Percentiles rank a stretch among this genome's conserved stretches.
phyloP scores from a whole-genome alignment of 306 rosid genomes.

The Sesbania bispinosa region DNA sequence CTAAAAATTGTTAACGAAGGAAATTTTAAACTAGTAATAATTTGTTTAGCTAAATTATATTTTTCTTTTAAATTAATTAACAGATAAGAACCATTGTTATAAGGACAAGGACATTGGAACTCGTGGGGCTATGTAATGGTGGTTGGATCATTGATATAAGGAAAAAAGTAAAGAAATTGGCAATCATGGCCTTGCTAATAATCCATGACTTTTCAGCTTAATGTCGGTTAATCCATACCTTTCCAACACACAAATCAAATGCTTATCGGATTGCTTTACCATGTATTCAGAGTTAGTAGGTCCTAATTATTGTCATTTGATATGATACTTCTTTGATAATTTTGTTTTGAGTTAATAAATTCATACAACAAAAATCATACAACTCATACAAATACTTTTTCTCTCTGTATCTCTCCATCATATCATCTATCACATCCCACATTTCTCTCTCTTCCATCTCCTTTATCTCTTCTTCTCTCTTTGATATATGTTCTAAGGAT shows the following conservation, averaged over 20 bases:
- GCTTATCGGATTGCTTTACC: slow-evolving; percentile 34
- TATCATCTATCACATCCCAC: no score
- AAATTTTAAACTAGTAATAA: neutral
- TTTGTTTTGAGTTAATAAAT: no score
- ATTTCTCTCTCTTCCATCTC: no score
- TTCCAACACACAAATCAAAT: slow-evolving; percentile 19
- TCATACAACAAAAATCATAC: no score
- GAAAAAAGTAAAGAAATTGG: neutral
- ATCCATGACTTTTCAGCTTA: slow-evolving; percentile 28
- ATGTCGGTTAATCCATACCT: slow-evolving; percentile 27
- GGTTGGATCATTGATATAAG: slow-evolving; percentile 15
- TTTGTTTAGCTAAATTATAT: neutral
- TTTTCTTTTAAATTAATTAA: no score
- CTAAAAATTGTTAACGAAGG: neutral
- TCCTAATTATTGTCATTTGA: slow-evolving; percentile 18
- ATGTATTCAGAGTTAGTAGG: slow-evolving; percentile 12
- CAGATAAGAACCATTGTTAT: neutral
- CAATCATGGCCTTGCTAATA: slow-evolving; percentile 34
- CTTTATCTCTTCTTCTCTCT: no score
- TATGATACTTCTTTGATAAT: no score
- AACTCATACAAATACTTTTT: no score
- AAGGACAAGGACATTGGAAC: slow-evolving; percentile 11
- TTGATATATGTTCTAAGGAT: no score
- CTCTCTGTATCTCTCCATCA: no score
- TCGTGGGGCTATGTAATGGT: slow-evolving; percentile 25